Evolutionary conservation across 1,284 basidiomycete genomes (phyloP).

Genomic region (Moesziomyces sp.): DNA sequence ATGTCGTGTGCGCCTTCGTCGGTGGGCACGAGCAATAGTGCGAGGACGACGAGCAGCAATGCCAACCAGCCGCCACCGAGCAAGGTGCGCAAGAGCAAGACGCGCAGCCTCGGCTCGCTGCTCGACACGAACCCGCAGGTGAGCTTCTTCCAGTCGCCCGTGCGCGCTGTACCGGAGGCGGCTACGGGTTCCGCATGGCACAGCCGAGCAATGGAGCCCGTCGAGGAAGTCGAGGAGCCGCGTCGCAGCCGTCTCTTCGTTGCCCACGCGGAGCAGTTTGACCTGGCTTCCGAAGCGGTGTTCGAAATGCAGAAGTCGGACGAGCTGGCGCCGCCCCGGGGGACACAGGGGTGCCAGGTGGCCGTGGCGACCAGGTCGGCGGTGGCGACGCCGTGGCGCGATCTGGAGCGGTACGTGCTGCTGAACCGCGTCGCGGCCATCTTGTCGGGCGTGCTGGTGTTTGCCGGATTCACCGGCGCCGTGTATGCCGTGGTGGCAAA

Average conservation of each 20-base stretch:
- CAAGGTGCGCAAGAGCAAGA: constrained; percentile 33
- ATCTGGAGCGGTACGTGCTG: constrained; percentile 51
- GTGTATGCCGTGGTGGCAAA: constrained; percentile 49
- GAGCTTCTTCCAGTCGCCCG: constrained; percentile 50
- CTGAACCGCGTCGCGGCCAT: constrained; percentile 54
- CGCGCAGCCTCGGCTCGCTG: constrained; percentile 33
- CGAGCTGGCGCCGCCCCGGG: constrained; percentile 6
- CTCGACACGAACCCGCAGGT: constrained; percentile 44
- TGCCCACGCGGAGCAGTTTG: constrained; percentile 7
- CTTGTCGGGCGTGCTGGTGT: constrained; percentile 41
- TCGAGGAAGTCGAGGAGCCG: constrained; percentile 22
- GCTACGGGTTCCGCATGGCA: constrained; percentile 10
- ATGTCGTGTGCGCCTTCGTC: constrained; percentile 35
- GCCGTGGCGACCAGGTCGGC: constrained; percentile 11
- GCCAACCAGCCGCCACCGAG: constrained; percentile 30
- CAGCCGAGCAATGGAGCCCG: constrained; percentile 13
- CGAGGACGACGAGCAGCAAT: constrained; percentile 28
- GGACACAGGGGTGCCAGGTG: constrained; percentile 6
- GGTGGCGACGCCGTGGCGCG: constrained; percentile 18
- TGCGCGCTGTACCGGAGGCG: constrained; percentile 29
- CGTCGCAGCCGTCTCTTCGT: constrained; percentile 25
- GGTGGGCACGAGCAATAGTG: constrained; percentile 16
- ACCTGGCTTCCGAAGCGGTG: constrained; percentile 1
- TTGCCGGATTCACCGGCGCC: constrained; percentile 51
- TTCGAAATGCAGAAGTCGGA: not conserved